A percentile compares a stretch with the other conserved stretches of the same genome.
Conservation (phyloP, 345 rosid species). For the Adansonia digitata region DNA sequence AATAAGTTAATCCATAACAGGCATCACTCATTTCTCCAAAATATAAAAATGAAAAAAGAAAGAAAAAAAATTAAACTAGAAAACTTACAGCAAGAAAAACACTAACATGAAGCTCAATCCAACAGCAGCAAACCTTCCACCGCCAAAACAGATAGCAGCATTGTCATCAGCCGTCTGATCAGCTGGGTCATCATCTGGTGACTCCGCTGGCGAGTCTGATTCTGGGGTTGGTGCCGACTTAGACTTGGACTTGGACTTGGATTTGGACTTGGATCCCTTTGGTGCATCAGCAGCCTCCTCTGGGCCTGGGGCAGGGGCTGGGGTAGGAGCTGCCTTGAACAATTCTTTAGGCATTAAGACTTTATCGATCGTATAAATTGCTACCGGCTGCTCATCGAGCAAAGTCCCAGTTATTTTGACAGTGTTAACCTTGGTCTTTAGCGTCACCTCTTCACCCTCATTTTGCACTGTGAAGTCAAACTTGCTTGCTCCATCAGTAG, state of each 20-base stretch:
- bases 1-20: conserved; percentile 13
- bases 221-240: conserved; percentile 29
- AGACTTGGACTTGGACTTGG: conserved; percentile 25
- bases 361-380: conserved; percentile 58
- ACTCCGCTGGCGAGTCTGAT: conserved; percentile 64
- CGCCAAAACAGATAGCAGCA: conserved; percentile 34
- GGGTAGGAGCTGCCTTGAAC: conserved; percentile 64
- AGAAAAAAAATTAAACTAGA: background rate
- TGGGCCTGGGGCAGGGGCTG: conserved; percentile 68
- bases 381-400: conserved; percentile 77
- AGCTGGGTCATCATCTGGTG: conserved; percentile 48
- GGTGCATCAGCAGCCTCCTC: conserved; percentile 64
- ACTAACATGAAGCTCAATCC: conserved; percentile 42
- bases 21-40: conserved; percentile 26
- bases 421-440: conserved; percentile 64
- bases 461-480: conserved; percentile 83
- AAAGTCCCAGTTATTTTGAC: conserved; percentile 62
- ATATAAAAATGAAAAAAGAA: conserved; percentile 6
- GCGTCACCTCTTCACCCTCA: conserved; percentile 64
- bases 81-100: conserved; percentile 28
- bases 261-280: conserved; percentile 30
- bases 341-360: conserved; percentile 76
- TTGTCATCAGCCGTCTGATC: conserved; percentile 57
- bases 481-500: conserved; percentile 77
- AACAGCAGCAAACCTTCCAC: conserved; percentile 30